Evolutionary conservation across 495 filamentous ascomycete genomes (phyloP).

Genomic region (Penicillium verhagenii): DNA sequence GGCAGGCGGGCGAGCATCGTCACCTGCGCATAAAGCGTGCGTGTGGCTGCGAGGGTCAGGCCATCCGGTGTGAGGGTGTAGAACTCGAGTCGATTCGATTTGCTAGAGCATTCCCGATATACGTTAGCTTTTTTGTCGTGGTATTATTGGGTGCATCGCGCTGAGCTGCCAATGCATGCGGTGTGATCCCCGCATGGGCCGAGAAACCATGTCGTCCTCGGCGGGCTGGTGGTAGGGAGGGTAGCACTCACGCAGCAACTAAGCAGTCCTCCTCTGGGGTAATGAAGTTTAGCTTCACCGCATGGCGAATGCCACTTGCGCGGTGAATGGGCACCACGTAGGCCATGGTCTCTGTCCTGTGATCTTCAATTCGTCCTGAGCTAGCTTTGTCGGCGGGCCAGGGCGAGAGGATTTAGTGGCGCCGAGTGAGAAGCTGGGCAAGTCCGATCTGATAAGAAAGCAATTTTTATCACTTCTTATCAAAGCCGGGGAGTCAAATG

Average conservation of each 20-base stretch:
- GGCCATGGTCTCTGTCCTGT: conserved; percentile 60
- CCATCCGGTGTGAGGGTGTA: conserved; percentile 62
- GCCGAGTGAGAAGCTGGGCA: background rate
- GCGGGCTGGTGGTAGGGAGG: background rate
- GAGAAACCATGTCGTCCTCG: background rate
- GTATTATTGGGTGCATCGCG: background rate
- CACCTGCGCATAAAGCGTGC: conserved; percentile 76
- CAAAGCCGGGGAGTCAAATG: background rate
- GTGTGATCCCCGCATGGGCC: background rate
- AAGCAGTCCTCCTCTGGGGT: conserved; percentile 72
- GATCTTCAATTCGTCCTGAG: conserved; percentile 12
- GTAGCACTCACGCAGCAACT: conserved; percentile 73
- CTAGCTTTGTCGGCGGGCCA: conserved; percentile 2
- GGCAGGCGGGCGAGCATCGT: conserved; percentile 78
- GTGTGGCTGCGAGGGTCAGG: conserved; percentile 59
- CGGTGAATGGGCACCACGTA: conserved; percentile 93
- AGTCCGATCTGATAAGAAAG: background rate
- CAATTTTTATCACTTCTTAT: too few relatives aligned
- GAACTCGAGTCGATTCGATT: conserved; percentile 90
- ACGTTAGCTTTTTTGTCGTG: conserved; percentile 3
- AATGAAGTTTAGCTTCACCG: conserved; percentile 75
- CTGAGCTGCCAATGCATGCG: background rate
- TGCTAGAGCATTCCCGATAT: conserved; percentile 49
- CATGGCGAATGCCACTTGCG: conserved; percentile 85
- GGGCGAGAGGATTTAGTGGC: conserved; percentile 5